Evolutionary conservation across 2,329 filamentous ascomycete genomes (phyloP), one percentile per base, ranked within the genome.

Genomic region (Coniochaeta ligniaria): DNA sequence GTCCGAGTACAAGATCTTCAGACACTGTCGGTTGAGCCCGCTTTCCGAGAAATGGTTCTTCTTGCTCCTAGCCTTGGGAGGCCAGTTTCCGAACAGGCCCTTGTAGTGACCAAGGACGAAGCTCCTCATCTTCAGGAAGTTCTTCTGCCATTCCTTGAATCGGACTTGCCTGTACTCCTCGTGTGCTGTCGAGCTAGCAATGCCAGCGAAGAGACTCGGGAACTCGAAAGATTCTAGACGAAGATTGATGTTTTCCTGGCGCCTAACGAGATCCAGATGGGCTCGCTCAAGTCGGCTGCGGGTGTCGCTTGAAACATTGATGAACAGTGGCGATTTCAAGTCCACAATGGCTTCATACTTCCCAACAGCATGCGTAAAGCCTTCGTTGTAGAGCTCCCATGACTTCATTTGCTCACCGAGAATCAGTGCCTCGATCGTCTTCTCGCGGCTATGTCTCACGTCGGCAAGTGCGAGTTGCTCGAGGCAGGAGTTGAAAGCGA

Each of bases 141-240:
- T 83, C 20, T 80, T 79, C 68, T 85, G 89, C 94, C 95, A 98
- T 31, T 84, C 82, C 72, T 92, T 92, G 78, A 96, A 98, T 24
- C 88, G 86, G 50, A 96, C 84, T 20, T 85, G 78, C 71, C 88
- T 93, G 64, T 91, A 87, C 72, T 96, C 92, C 0, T 81, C 81
- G 24, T 86, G 83, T 0, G 89, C 91, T 12, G 88, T 93, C 3
- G 92, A 96, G 72, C 88, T 92, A 69, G 91, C 94, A 65, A 92
- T 86, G 36, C 95, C 95, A 0, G 92, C 85, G 70, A 96, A 98
- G 6, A 98, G 78, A 0, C 91, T 90, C 0, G 93, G 92, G 67
- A 96, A 97, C 35, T 97, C 91, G 66, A 98, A 98, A 63, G 92
- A 86, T 61, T 90, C 86, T n/a, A 98, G 78, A 50, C 90, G 88